phyloP scores from a whole-genome alignment of 1,284 basidiomycete genomes.

The Moniliophthora roreri region DNA sequence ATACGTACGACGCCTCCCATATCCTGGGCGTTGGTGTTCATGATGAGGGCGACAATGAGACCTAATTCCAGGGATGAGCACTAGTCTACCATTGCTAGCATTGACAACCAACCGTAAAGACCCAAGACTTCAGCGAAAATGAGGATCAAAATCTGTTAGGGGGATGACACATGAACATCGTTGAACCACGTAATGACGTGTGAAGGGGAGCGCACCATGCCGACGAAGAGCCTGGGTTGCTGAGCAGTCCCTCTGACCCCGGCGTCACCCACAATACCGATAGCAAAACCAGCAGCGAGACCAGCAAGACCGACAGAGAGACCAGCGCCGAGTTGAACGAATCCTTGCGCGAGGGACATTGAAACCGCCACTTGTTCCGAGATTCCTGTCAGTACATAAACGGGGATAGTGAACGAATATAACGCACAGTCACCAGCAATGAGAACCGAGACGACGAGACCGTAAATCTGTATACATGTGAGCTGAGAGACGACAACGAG shows the following conservation, averaged over 20 bases:
- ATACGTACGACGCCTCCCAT: not conserved
- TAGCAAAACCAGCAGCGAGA: slow-evolving; percentile 89
- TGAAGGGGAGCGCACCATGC: slow-evolving; percentile 52
- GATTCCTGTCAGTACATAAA: slow-evolving; percentile 9
- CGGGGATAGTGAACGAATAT: not conserved
- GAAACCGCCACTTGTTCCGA: slow-evolving; percentile 39
- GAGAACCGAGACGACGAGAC: slow-evolving; percentile 90
- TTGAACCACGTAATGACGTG: not conserved
- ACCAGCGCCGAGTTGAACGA: slow-evolving; percentile 89
- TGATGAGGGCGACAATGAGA: slow-evolving; percentile 3
- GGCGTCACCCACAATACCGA: slow-evolving; percentile 95
- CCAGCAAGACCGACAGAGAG: slow-evolving; percentile 87
- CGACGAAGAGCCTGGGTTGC: slow-evolving; percentile 92
- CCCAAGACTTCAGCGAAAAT: slow-evolving; percentile 5
- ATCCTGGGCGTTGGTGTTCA: not conserved
- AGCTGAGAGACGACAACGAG: slow-evolving; percentile 6
- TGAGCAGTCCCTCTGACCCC: slow-evolving; percentile 90
- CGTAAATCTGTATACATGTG: slow-evolving; percentile 57
- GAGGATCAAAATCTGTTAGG: slow-evolving; percentile 3
- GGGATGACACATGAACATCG: not conserved
- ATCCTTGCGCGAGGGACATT: slow-evolving; percentile 79
- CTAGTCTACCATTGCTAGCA: too few relatives aligned
- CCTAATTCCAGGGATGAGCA: not conserved
- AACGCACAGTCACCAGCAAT: slow-evolving; percentile 74
- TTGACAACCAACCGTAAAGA: not conserved